phyloP scores from a whole-genome alignment of 495 filamentous ascomycete species.

The Podospora appendiculata region DNA sequence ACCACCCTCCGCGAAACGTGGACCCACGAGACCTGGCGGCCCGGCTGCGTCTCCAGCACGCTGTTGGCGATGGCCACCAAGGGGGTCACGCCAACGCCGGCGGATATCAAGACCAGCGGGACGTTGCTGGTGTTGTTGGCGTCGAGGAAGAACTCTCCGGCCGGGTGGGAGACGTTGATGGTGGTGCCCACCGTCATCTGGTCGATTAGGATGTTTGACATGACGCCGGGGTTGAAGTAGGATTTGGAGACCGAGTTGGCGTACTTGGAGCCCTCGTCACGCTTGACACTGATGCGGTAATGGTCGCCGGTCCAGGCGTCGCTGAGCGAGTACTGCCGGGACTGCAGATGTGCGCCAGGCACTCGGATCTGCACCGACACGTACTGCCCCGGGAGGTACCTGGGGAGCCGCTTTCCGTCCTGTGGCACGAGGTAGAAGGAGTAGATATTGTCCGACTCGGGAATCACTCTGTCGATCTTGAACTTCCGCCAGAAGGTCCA shows the following conservation, averaged over 20 bases:
- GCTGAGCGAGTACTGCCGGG: conserved; percentile 67
- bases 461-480: conserved; percentile 52
- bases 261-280: conserved; percentile 45
- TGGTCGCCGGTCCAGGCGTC: conserved; percentile 49
- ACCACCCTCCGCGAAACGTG: conserved; percentile 48
- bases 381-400: conserved; percentile 62
- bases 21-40: conserved; percentile 51
- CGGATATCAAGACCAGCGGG: conserved; percentile 61
- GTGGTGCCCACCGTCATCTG: conserved; percentile 48
- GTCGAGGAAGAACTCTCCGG: conserved; percentile 62
- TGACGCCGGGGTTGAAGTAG: conserved; percentile 46
- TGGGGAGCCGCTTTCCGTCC: conserved; percentile 52
- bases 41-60: conserved; percentile 32
- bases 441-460: conserved; percentile 57
- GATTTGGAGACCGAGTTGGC: conserved; percentile 31
- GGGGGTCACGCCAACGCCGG: conserved; percentile 62
- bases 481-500: conserved; percentile 65
- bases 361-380: conserved; percentile 53
- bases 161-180: conserved; percentile 58
- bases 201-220: conserved; percentile 66
- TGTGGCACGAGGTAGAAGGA: conserved; percentile 65
- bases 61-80: conserved; percentile 62
- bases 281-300: conserved; percentile 68
- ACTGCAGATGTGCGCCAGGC: conserved; percentile 50
- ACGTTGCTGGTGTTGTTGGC: conserved; percentile 23